Evolutionary conservation across 2,329 filamentous ascomycete species (phyloP).

Genomic region (Diaporthe ilicicola): DNA sequence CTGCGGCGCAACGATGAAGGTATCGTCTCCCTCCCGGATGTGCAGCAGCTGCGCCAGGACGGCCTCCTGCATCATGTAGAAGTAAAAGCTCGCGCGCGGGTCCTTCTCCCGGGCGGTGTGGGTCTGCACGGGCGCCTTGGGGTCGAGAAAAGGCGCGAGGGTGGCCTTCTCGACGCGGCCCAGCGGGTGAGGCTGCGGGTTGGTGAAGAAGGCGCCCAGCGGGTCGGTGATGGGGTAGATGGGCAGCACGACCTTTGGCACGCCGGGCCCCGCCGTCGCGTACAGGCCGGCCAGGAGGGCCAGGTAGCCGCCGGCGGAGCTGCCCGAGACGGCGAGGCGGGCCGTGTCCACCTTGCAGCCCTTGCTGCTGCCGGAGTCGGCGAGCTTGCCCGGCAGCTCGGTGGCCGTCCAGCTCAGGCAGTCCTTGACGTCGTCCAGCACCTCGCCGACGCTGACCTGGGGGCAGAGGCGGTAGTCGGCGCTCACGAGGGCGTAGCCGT

Average conservation of each 20-base stretch:
- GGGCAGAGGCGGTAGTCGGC: conserved; percentile 12
- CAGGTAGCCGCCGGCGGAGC: neutral
- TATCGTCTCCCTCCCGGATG: neutral
- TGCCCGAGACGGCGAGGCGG: conserved; percentile 2
- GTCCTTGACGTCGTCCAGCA: conserved; percentile 8
- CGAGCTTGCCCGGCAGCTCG: neutral
- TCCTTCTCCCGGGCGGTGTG: neutral
- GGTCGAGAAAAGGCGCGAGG: neutral
- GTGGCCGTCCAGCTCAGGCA: neutral
- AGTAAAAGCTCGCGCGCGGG: neutral
- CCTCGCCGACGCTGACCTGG: neutral
- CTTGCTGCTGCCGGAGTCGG: neutral
- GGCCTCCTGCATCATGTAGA: conserved; percentile 19
- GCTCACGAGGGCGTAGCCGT: conserved; percentile 5
- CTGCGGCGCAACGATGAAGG: conserved; percentile 12
- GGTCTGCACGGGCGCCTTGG: neutral
- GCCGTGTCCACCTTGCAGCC: neutral
- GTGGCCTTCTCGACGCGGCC: neutral
- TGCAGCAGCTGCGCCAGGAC: conserved; percentile 8
- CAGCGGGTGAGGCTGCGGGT: conserved; percentile 4
- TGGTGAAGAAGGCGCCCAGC: conserved; percentile 14
- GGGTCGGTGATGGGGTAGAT: conserved; percentile 21
- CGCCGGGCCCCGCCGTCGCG: neutral
- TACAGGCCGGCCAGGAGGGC: conserved; percentile 14
- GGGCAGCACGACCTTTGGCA: neutral